phyloP scores from a whole-genome alignment of 257 asterid species.

The Voacanga thouarsii region DNA sequence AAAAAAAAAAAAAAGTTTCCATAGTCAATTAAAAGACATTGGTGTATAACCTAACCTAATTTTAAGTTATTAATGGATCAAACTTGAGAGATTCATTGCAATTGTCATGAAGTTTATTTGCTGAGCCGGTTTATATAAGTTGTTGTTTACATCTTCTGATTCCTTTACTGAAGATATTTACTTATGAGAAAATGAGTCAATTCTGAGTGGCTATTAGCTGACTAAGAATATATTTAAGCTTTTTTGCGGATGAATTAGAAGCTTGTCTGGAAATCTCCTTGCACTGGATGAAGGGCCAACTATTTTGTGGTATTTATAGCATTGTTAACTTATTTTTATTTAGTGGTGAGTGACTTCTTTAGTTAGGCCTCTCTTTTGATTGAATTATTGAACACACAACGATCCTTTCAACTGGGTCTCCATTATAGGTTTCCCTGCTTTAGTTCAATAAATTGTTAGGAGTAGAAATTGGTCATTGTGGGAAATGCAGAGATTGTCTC shows the following conservation, averaged over 20 bases:
- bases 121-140: neutral
- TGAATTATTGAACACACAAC: neutral
- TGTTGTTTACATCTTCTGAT: neutral
- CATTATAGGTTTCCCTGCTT: neutral
- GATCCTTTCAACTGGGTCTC: neutral
- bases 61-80: neutral
- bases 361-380: neutral
- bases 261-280: neutral
- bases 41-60: neutral
- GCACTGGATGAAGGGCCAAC: neutral
- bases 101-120: neutral
- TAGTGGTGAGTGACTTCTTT: neutral
- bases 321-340: neutral
- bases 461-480: neutral
- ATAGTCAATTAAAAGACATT: neutral
- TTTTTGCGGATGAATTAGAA: neutral
- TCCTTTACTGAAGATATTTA: neutral
- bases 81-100: neutral
- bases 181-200: neutral
- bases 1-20: neutral
- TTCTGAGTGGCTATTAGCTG: neutral
- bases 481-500: neutral
- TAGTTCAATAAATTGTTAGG: neutral
- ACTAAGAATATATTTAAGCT: neutral
- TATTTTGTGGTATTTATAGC: neutral